Evolutionary conservation across 2,329 filamentous ascomycete genomes (phyloP).

Genomic region (Colletotrichum sojae): DNA sequence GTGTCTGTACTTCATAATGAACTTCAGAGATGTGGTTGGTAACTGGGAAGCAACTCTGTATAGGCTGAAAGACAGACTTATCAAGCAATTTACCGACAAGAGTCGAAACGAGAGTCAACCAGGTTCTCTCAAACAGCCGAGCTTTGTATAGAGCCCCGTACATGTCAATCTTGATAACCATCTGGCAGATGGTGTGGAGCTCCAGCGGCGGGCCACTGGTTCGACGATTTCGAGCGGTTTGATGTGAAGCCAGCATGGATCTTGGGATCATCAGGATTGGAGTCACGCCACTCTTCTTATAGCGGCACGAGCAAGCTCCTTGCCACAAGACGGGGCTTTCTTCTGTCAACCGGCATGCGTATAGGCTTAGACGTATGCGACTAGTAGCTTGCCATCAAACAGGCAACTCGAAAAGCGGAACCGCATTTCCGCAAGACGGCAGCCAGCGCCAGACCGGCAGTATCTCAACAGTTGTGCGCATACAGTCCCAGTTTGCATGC

Average conservation of each 20-base stretch:
- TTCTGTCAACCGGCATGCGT: constrained; percentile 3
- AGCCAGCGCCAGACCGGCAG: background rate
- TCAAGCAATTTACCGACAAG: background rate
- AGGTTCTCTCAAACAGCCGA: constrained; percentile 1
- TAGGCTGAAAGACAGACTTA: too few relatives aligned
- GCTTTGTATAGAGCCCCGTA: background rate
- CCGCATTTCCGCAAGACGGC: background rate
- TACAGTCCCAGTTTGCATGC: background rate
- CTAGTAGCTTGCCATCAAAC: constrained; percentile 10
- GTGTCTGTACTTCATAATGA: background rate
- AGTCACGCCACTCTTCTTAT: constrained; percentile 17
- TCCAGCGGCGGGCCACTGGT: constrained; percentile 4
- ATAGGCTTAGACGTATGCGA: background rate
- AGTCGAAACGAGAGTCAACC: background rate
- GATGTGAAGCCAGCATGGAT: constrained; percentile 9
- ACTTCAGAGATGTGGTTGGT: background rate
- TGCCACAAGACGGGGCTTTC: constrained; percentile 13
- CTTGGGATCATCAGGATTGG: background rate
- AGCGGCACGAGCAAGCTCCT: constrained; percentile 23
- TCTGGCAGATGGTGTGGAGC: constrained; percentile 12
- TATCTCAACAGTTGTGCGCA: background rate
- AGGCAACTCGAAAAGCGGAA: constrained; percentile 2
- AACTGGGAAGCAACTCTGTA: background rate
- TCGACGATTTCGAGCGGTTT: background rate
- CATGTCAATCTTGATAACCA: constrained; percentile 1